These are phyloP conservation scores for Catenaria anguillulae DNA, from an alignment of 371 early-diverging fungal species.

Conservation along the genomic window DNA sequence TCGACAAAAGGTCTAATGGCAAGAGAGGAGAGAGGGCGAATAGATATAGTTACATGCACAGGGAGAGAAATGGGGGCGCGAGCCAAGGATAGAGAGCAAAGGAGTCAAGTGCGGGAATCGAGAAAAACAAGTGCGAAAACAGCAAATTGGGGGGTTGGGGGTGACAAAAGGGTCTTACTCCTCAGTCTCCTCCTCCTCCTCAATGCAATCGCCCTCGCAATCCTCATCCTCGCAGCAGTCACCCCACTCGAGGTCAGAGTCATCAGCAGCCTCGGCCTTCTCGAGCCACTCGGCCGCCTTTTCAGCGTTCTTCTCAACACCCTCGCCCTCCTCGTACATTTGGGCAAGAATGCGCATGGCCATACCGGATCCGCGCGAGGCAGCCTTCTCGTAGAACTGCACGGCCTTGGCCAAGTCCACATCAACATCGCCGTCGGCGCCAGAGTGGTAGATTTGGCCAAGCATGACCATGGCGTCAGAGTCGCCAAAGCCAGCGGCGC, in stretches of 20 bases:
- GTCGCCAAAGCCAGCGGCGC: not conserved
- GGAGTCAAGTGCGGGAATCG: too few species aligned
- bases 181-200: not conserved
- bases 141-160: too few species aligned
- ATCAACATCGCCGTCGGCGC: not conserved
- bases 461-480: not conserved
- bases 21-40: too few species aligned
- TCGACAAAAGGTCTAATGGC: too few species aligned
- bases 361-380: not conserved
- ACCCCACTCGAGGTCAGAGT: not conserved
- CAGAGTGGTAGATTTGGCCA: not conserved
- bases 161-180: too few species aligned
- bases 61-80: too few species aligned
- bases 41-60: too few species aligned
- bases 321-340: not conserved
- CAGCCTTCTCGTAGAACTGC: not conserved
- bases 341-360: not conserved
- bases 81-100: too few species aligned
- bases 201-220: not conserved
- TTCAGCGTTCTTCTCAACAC: not conserved
- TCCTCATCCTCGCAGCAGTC: constrained; percentile 2
- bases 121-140: too few species aligned
- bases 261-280: not conserved
- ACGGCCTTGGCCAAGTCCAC: not conserved
- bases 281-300: not conserved